Evolutionary conservation across 306 rosid genomes (phyloP).

Genomic region (Medicago arabica): DNA sequence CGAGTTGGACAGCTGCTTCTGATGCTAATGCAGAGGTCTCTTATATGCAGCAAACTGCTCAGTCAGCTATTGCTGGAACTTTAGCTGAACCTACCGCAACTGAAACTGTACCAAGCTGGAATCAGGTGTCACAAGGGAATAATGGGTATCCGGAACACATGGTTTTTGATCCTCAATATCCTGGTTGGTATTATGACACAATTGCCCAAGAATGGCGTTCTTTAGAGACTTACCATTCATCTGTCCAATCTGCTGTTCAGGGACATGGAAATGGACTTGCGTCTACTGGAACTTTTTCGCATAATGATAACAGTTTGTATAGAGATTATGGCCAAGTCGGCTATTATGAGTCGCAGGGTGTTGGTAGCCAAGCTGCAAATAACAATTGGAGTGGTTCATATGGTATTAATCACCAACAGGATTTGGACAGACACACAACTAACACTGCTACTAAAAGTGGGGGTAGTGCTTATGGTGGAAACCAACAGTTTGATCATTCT

Average conservation of each 20-base stretch:
- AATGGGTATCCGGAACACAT: conserved; percentile 78
- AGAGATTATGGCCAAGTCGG: conserved; percentile 49
- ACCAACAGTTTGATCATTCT: conserved; percentile 53
- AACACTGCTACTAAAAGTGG: conserved; percentile 42
- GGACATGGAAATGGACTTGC: conserved; percentile 54
- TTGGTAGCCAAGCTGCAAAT: conserved; percentile 53
- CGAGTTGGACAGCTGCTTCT: conserved; percentile 52
- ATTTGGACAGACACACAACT: conserved; percentile 46
- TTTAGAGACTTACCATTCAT: conserved; percentile 62
- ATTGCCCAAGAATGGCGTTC: conserved; percentile 72
- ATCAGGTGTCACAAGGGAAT: conserved; percentile 59
- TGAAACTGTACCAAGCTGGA: conserved; percentile 53
- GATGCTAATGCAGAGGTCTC: conserved; percentile 53
- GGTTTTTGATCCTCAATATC: conserved; percentile 79
- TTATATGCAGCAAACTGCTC: conserved; percentile 65
- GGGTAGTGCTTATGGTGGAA: conserved; percentile 46
- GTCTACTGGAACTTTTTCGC: conserved; percentile 40
- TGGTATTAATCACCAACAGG: conserved; percentile 49
- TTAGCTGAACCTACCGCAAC: conserved; percentile 56
- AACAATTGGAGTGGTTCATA: conserved; percentile 56
- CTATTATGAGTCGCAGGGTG: conserved; percentile 49
- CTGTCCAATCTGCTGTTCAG: conserved; percentile 48
- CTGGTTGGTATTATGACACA: conserved; percentile 85
- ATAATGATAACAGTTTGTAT: conserved; percentile 45
- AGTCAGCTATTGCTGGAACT: conserved; percentile 53